Conservation (phyloP, 208 protist genomes). For the Leishmania arabica region DNA sequence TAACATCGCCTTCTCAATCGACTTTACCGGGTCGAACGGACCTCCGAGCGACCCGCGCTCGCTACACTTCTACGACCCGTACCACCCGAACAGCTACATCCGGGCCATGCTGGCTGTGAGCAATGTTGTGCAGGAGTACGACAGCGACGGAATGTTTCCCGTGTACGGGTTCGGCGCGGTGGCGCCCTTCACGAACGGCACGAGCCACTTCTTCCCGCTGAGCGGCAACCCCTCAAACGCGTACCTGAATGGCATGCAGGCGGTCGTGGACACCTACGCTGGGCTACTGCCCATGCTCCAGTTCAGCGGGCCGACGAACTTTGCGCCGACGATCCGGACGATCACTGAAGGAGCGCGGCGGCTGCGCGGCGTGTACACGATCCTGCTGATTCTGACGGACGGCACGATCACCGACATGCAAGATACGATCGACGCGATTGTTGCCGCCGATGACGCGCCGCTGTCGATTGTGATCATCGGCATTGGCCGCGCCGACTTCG, state of each 20-base stretch:
- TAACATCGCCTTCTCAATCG: conserved; percentile 69
- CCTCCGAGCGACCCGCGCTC: conserved; percentile 45
- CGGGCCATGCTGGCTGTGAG: conserved; percentile 46
- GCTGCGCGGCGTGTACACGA: conserved; percentile 62
- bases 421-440: conserved; percentile 75
- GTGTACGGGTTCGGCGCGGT: conserved; percentile 49
- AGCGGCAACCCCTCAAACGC: conserved; percentile 39
- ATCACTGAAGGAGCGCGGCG: conserved; percentile 32
- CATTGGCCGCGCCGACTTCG: conserved; percentile 88
- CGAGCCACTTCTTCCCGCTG: conserved; percentile 61
- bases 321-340: conserved; percentile 39
- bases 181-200: conserved; percentile 36
- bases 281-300: conserved; percentile 30
- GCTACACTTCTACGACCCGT: conserved; percentile 55
- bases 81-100: conserved; percentile 45
- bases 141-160: conserved; percentile 49
- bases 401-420: conserved; percentile 79
- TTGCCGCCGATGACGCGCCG: conserved; percentile 70
- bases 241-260: conserved; percentile 59
- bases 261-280: conserved; percentile 55
- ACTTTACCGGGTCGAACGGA: conserved; percentile 77
- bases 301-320: conserved; percentile 76
- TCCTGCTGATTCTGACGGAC: conserved; percentile 88
- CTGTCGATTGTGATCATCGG: conserved; percentile 94
- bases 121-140: conserved; percentile 53